Percentiles rank a stretch among this genome's conserved stretches.
Conservation (phyloP, 2,329 filamentous ascomycete genomes). For the Verticillium longisporum region DNA sequence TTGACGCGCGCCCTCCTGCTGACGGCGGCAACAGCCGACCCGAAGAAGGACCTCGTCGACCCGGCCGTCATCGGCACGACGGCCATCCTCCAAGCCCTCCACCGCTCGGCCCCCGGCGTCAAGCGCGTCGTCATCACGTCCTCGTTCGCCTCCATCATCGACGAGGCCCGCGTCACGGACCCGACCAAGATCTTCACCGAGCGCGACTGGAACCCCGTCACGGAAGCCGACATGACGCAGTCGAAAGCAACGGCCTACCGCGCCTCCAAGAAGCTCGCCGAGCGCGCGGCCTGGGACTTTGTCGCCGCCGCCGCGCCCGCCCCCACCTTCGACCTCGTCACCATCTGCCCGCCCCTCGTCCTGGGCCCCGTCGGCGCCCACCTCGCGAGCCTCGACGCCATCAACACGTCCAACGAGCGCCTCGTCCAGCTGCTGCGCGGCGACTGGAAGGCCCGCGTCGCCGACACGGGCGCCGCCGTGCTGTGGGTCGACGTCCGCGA, state of each 20-base stretch:
- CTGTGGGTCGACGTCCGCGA: conserved; percentile 53
- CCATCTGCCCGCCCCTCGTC: conserved; percentile 49
- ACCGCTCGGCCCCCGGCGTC: conserved; percentile 49
- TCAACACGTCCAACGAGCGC: conserved; percentile 49
- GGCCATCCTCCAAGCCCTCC: conserved; percentile 65
- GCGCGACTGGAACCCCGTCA: conserved; percentile 47
- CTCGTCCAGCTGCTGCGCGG: conserved; percentile 43
- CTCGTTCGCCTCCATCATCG: conserved; percentile 47
- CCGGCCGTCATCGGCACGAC: conserved; percentile 55
- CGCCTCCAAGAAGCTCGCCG: conserved; percentile 47
- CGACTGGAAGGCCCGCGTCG: conserved; percentile 37
- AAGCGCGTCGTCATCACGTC: conserved; percentile 63
- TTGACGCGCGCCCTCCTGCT: not conserved
- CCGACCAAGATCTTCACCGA: conserved; percentile 35
- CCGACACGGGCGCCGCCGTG: conserved; percentile 30
- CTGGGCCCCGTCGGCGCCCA: conserved; percentile 12
- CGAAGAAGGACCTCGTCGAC: conserved; percentile 47
- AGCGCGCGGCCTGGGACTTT: conserved; percentile 48
- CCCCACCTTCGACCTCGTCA: conserved; percentile 42
- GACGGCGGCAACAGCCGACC: conserved; percentile 26
- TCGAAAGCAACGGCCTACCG: conserved; percentile 40
- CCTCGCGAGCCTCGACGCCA: conserved; percentile 19
- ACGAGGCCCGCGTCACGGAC: conserved; percentile 28
- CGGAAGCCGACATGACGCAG: conserved; percentile 33
- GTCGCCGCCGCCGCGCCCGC: conserved; percentile 31